Evolutionary conservation across 1,284 basidiomycete genomes (phyloP).

Genomic region (Cutaneotrichosporon sp.): DNA sequence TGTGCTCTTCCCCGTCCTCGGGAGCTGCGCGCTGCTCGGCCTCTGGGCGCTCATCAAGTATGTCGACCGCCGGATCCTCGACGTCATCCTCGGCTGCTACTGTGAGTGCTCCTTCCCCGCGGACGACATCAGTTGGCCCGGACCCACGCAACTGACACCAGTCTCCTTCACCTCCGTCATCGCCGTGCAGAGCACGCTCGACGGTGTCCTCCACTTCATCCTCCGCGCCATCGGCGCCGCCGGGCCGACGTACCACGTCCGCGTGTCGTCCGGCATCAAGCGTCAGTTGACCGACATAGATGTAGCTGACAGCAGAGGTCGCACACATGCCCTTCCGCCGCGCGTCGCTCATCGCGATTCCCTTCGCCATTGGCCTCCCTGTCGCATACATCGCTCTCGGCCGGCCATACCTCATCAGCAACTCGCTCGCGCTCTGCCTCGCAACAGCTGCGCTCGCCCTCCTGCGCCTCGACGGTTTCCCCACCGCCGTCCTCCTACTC

Average conservation of each 20-base stretch:
- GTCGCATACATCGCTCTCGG: constrained; percentile 64
- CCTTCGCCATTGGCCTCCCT: constrained; percentile 67
- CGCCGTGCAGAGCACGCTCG: constrained; percentile 49
- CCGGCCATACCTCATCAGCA: constrained; percentile 72
- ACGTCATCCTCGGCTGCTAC: constrained; percentile 49
- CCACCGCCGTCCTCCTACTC: constrained; percentile 81
- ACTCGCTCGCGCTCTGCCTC: constrained; percentile 76
- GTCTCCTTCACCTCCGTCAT: constrained; percentile 47
- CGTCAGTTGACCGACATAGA: too few species aligned
- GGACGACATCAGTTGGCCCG: too few species aligned
- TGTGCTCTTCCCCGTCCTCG: constrained; percentile 49
- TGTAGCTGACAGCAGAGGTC: constrained; percentile 39
- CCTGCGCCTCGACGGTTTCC: constrained; percentile 86
- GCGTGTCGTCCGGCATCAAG: constrained; percentile 45
- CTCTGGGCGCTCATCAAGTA: constrained; percentile 58
- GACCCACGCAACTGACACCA: constrained; percentile 71
- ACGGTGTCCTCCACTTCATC: constrained; percentile 31
- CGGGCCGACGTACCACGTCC: constrained; percentile 45
- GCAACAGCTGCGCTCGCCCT: constrained; percentile 78
- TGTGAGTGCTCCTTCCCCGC: constrained; percentile 55
- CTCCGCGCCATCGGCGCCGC: constrained; percentile 27
- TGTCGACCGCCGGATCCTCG: constrained; percentile 76
- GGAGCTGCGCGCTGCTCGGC: constrained; percentile 43
- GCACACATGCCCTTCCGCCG: constrained; percentile 51
- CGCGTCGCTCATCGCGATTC: constrained; percentile 64